Percentiles rank a stretch among this genome's conserved stretches.
phyloP scores from a whole-genome alignment of 1,139 yeast genomes.

The Hansenula sp. region DNA sequence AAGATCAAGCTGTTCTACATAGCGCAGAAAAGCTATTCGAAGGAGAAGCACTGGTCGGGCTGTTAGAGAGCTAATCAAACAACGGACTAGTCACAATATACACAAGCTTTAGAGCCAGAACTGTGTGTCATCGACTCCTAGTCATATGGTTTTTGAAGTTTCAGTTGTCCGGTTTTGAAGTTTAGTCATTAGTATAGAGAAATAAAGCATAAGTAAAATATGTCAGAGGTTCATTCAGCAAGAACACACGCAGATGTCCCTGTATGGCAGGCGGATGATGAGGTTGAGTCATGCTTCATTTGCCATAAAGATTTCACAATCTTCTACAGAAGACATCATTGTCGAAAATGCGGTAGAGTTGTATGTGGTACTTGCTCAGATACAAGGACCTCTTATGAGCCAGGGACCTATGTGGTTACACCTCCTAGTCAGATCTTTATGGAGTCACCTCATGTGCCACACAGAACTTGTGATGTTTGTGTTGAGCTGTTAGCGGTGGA shows the following conservation, averaged over 20 bases:
- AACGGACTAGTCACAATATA: too few species aligned
- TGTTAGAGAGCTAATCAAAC: background rate
- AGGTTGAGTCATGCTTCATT: slow-evolving; percentile 51
- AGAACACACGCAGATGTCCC: slow-evolving; percentile 4
- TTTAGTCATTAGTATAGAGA: too few species aligned
- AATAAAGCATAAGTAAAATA: too few species aligned
- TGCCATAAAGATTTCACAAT: slow-evolving; percentile 59
- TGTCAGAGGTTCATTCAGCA: slow-evolving; percentile 1
- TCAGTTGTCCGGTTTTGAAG: too few species aligned
- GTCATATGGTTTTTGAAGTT: too few species aligned
- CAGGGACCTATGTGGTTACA: slow-evolving; percentile 34
- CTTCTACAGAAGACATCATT: slow-evolving; percentile 83
- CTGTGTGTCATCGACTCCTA: too few species aligned
- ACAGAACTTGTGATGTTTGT: slow-evolving; percentile 72
- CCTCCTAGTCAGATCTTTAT: slow-evolving; percentile 36
- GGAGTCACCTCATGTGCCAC: slow-evolving; percentile 47
- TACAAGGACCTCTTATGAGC: slow-evolving; percentile 38
- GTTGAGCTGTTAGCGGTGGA: slow-evolving; percentile 52
- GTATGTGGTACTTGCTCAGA: slow-evolving; percentile 67
- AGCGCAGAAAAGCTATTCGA: too few species aligned
- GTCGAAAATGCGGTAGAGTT: slow-evolving; percentile 75
- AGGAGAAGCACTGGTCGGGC: too few species aligned
- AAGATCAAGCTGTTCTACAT: background rate
- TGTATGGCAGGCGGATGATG: slow-evolving; percentile 77
- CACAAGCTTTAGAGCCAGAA: too few species aligned